A percentile compares a stretch with the other conserved stretches of the same genome.
phyloP scores from a whole-genome alignment of 2,329 filamentous ascomycete genomes.

The Colletotrichum karsti region DNA sequence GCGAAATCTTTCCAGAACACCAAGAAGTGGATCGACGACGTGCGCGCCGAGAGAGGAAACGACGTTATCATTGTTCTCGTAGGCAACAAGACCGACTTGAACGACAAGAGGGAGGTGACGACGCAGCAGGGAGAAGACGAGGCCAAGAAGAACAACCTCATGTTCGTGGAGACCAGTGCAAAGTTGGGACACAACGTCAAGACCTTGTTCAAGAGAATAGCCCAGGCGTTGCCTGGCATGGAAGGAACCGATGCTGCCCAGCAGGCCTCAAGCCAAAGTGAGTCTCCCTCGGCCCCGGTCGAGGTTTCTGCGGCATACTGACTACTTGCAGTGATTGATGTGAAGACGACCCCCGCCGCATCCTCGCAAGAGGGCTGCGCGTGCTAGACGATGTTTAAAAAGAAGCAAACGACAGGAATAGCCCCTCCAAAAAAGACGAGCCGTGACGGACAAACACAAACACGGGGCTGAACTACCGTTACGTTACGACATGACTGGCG shows the following conservation, averaged over 20 bases:
- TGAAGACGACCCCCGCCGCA: conserved; percentile 81
- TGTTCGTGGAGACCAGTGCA: conserved; percentile 99
- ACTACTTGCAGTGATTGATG: conserved; percentile 79
- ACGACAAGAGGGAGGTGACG: conserved; percentile 97
- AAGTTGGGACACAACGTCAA: conserved; percentile 99
- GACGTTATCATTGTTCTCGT: conserved; percentile 99
- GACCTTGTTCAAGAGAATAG: conserved; percentile 96
- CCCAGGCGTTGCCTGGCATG: conserved; percentile 97
- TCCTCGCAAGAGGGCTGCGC: conserved; percentile 78
- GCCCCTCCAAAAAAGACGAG: conserved; percentile 26
- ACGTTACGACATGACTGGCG: conserved; percentile 27
- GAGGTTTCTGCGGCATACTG: conserved; percentile 30
- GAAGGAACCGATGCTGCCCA: conserved; percentile 85
- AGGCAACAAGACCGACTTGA: conserved; percentile 98
- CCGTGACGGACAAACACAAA: conserved; percentile 11
- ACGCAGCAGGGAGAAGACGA: conserved; percentile 97
- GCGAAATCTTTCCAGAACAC: conserved; percentile 98
- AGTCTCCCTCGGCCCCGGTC: conserved; percentile 42
- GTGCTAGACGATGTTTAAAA: conserved; percentile 53
- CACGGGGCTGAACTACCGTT: conserved; percentile 19
- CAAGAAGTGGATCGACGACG: conserved; percentile 99
- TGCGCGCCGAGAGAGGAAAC: conserved; percentile 93
- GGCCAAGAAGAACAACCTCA: conserved; percentile 95
- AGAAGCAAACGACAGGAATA: conserved; percentile 1
- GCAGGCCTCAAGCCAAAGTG: conserved; percentile 80